Evolutionary conservation across 768 basidiomycete species (phyloP), one percentile per base, ranked within the genome.

Genomic region (Agaricus subrufescens): DNA sequence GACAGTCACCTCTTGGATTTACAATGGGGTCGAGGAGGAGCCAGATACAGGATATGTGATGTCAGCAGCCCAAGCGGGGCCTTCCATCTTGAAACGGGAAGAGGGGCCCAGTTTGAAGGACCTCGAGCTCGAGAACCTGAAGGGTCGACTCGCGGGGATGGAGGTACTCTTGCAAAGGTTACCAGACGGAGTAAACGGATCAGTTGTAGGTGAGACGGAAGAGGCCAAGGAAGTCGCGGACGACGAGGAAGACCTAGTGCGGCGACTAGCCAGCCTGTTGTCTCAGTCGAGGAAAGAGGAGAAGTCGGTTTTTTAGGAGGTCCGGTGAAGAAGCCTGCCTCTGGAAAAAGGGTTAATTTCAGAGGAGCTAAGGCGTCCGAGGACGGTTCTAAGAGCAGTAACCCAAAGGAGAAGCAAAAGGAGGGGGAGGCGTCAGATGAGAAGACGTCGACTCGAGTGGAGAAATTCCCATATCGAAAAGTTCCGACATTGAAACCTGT

Each of bases 221-320:
- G 19, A 19, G 19, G 19, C 26, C 7, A 39, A 56, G 43, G 39
- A 50, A 37, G 43, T 45, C 2, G 9, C 15, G 26, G 3, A 9
- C 19, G 23, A 34, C 4, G 19, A 27, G 2, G 31, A 31, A 4
- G 31, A 31, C 5, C 23, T 57, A n/a, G 30, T 57, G 3, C 2
- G 14, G 8, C 30, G 45, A 31, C 8, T 50, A 2, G 31, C 9
- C 6, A 37, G 38, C 1, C 42, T 50, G 3, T 27, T 26, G 4
- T n/a, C 26, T 6, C 38, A 43, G 26, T 31, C 42, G 1, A 42
- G 45, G 30, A 14, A 23, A 0, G 38, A 1, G 4, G 42, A 47
- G 10, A 38, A 54, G n/a, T 26, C 14, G 46, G 57, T 29, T 58
- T 58, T 58, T 46, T 52, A 53, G 25, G 26, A 23, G 2, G 46